A percentile compares a stretch with the other conserved stretches of the same genome.
These are phyloP conservation scores for Phylloboletellus chloephorus DNA, from an alignment of 1,284 basidiomycete genomes.

Conservation along the genomic window DNA sequence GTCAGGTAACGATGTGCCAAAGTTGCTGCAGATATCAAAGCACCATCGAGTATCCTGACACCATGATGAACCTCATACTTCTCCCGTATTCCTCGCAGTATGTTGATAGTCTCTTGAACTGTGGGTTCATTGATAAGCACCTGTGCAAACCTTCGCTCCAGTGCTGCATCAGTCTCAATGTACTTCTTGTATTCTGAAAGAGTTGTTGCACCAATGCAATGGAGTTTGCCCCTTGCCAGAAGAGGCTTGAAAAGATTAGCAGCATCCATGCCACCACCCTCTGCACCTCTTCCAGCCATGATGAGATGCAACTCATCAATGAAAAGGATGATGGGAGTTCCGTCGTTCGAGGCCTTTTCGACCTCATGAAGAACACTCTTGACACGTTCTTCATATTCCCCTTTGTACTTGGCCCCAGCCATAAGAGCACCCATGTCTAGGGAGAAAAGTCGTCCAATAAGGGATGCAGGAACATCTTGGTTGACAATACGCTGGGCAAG, in stretches of 20 bases:
- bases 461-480: constrained; percentile 86
- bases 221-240: constrained; percentile 85
- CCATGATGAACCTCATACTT: constrained; percentile 85
- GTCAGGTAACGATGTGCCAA: constrained; percentile 95
- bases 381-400: constrained; percentile 96
- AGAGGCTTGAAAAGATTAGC: constrained; percentile 90
- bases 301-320: constrained; percentile 93
- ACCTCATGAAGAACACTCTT: constrained; percentile 92
- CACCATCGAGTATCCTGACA: constrained; percentile 85
- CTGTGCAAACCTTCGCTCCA: constrained; percentile 93
- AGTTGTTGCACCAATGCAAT: constrained; percentile 91
- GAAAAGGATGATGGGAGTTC: constrained; percentile 86
- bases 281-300: constrained; percentile 77
- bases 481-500: constrained; percentile 95
- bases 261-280: constrained; percentile 79
- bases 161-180: constrained; percentile 92
- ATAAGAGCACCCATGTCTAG: constrained; percentile 94
- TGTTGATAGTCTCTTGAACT: constrained; percentile 89
- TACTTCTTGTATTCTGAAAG: constrained; percentile 92
- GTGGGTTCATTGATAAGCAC: constrained; percentile 91
- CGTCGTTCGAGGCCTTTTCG: constrained; percentile 85
- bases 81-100: constrained; percentile 81
- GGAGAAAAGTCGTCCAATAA: constrained; percentile 80
- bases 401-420: constrained; percentile 95
- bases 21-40: constrained; percentile 87